A percentile compares a stretch with the other conserved stretches of the same genome.
Conservation (phyloP, 768 basidiomycete genomes). For the Hortiboletus flavorubellus region DNA sequence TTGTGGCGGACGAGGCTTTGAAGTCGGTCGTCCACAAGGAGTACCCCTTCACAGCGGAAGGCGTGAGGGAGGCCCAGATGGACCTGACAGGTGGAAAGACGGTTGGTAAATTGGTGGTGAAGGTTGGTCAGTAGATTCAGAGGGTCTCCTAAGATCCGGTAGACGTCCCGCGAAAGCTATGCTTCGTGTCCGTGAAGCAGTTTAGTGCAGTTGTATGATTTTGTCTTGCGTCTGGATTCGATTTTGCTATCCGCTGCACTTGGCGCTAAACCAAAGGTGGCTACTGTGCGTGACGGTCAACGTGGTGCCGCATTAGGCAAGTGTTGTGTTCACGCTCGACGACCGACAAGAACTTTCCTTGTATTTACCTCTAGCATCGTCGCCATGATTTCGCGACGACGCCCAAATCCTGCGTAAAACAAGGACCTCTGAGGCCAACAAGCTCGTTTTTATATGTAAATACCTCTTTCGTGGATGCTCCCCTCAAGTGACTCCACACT, state of each 20-base stretch:
- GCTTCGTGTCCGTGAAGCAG: not conserved
- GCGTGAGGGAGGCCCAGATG: slow-evolving; percentile 68
- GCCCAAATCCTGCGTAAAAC: slow-evolving; percentile 15
- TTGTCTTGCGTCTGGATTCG: not conserved
- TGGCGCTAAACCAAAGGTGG: not conserved
- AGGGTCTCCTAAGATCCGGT: not conserved
- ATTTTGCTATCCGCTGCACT: not conserved
- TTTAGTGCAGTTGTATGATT: slow-evolving; percentile 4
- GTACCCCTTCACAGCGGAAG: slow-evolving; percentile 83
- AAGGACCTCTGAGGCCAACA: slow-evolving; percentile 21
- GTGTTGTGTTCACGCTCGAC: slow-evolving; percentile 21
- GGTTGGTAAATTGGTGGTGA: slow-evolving; percentile 82
- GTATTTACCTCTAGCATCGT: slow-evolving; percentile 19
- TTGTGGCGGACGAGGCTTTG: slow-evolving; percentile 56
- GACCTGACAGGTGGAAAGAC: slow-evolving; percentile 79
- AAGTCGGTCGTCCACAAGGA: slow-evolving; percentile 69
- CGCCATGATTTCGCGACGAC: slow-evolving; percentile 21
- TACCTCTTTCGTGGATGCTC: not conserved
- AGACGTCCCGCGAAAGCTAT: not conserved
- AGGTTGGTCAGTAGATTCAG: slow-evolving; percentile 39
- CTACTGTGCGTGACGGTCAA: not conserved
- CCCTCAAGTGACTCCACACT: not conserved
- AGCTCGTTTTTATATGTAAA: slow-evolving; percentile 20
- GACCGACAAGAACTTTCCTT: slow-evolving; percentile 16
- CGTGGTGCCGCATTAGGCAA: slow-evolving; percentile 15